These are phyloP conservation scores for Podila minutissima DNA, from an alignment of 192 early-diverging fungal species.

Conservation along the genomic window DNA sequence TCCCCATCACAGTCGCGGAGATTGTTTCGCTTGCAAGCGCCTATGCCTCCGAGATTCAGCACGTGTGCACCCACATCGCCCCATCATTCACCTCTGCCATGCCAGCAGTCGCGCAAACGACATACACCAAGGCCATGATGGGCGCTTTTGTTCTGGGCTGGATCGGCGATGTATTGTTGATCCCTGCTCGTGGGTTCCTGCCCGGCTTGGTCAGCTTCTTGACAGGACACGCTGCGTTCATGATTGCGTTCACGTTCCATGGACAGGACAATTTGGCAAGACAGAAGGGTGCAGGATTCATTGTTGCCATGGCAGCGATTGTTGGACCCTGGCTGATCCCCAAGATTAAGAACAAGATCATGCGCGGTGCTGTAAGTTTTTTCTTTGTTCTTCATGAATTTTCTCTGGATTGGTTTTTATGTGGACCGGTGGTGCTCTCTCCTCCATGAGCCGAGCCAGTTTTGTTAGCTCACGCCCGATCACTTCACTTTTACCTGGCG, in stretches of 20 bases:
- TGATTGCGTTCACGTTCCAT: slow-evolving; percentile 48
- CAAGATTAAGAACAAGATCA: slow-evolving; percentile 47
- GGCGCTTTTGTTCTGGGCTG: slow-evolving; percentile 29
- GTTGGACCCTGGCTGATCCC: slow-evolving; percentile 47
- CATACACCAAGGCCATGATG: slow-evolving; percentile 42
- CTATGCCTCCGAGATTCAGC: slow-evolving; percentile 13
- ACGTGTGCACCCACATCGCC: slow-evolving; percentile 14
- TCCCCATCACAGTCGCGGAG: slow-evolving; percentile 3
- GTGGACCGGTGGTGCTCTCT: no score
- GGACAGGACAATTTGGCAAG: slow-evolving; percentile 22
- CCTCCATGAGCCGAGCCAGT: no score
- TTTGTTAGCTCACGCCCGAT: no score
- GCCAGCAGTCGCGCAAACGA: slow-evolving; percentile 4
- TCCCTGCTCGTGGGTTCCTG: slow-evolving; percentile 30
- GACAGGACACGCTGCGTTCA: slow-evolving; percentile 38
- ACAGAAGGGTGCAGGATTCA: slow-evolving; percentile 21
- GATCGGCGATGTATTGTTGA: slow-evolving; percentile 41
- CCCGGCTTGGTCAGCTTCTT: slow-evolving; percentile 41
- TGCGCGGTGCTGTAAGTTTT: slow-evolving; percentile 41
- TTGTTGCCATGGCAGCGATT: slow-evolving; percentile 26
- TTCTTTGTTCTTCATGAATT: not conserved
- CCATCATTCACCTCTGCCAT: slow-evolving; percentile 10
- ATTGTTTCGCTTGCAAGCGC: not conserved
- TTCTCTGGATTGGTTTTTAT: not conserved
- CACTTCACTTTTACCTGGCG: no score